A percentile compares a stretch with the other conserved stretches of the same genome.
phyloP scores from a whole-genome alignment of 1,139 yeast species.

The Sugiyamaella paludigena region DNA sequence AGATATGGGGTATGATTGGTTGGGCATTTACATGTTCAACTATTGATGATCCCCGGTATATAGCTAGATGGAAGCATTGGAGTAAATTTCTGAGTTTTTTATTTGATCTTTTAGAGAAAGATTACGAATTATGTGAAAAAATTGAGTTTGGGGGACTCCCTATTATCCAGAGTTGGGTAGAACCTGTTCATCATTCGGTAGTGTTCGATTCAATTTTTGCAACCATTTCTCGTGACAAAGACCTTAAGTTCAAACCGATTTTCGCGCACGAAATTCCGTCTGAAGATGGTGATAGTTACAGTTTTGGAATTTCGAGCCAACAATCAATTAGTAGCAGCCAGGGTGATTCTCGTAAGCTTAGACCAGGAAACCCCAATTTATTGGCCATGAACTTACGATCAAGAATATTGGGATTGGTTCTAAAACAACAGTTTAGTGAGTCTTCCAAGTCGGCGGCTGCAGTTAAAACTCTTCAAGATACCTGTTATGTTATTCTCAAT shows the following conservation, averaged over 20 bases:
- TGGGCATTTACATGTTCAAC: slow-evolving; percentile 25
- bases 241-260: neutral
- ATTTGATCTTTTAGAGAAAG: slow-evolving; percentile 18
- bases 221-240: slow-evolving; percentile 6
- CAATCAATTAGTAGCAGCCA: too few species aligned
- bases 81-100: slow-evolving; percentile 17
- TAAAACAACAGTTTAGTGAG: neutral
- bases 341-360: neutral
- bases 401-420: slow-evolving; percentile 6
- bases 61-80: slow-evolving; percentile 22
- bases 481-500: neutral
- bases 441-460: neutral
- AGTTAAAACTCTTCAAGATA: neutral
- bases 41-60: slow-evolving; percentile 16
- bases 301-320: too few species aligned
- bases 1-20: slow-evolving; percentile 23
- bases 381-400: slow-evolving; percentile 1
- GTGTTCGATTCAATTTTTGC: slow-evolving; percentile 14
- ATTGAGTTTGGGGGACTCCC: neutral
- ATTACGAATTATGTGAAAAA: slow-evolving; percentile 5
- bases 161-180: slow-evolving; percentile 9
- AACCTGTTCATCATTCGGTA: slow-evolving; percentile 3
- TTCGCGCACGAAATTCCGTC: slow-evolving; percentile 4
- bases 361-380: neutral
- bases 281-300: neutral